These are phyloP conservation scores for Lipomyces japonicus DNA, from an alignment of 805 yeast species.

Conservation along the genomic window DNA sequence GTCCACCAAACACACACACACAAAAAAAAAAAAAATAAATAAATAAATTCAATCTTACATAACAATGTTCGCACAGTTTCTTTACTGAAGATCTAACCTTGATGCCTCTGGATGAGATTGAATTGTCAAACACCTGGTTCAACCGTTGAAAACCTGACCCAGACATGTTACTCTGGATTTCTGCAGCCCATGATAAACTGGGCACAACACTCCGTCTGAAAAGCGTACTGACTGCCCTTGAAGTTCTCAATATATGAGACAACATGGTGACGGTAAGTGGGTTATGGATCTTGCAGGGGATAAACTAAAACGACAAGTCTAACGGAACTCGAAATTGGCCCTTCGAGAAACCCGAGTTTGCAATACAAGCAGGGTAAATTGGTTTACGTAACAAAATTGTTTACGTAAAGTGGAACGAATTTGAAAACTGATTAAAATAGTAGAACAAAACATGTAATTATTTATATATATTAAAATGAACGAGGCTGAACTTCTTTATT, in stretches of 20 bases:
- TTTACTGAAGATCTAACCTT: constrained; percentile 91
- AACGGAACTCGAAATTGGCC: too few species aligned
- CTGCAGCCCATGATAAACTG: constrained; percentile 18
- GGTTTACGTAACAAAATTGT: too few species aligned
- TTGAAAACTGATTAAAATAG: neutral
- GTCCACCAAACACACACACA: neutral
- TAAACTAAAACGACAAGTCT: too few species aligned
- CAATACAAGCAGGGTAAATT: too few species aligned
- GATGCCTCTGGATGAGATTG: constrained; percentile 57
- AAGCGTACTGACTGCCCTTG: constrained; percentile 7
- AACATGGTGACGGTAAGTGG: too few species aligned
- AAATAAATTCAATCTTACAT: constrained; percentile 39
- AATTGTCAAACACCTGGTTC: neutral
- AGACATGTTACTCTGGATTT: constrained; percentile 10
- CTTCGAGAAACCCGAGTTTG: too few species aligned
- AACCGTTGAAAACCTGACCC: too few species aligned
- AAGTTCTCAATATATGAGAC: constrained; percentile 8
- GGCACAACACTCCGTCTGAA: constrained; percentile 6
- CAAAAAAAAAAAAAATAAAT: neutral
- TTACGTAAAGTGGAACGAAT: too few species aligned
- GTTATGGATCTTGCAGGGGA: too few species aligned
- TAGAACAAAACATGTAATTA: neutral
- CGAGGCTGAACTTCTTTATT: neutral
- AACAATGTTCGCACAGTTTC: constrained; percentile 89
- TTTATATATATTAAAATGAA: neutral